Percentiles rank a stretch among this genome's conserved stretches.
Conservation (phyloP, 140 eudicot genomes). For the Oenanthe javanica region DNA sequence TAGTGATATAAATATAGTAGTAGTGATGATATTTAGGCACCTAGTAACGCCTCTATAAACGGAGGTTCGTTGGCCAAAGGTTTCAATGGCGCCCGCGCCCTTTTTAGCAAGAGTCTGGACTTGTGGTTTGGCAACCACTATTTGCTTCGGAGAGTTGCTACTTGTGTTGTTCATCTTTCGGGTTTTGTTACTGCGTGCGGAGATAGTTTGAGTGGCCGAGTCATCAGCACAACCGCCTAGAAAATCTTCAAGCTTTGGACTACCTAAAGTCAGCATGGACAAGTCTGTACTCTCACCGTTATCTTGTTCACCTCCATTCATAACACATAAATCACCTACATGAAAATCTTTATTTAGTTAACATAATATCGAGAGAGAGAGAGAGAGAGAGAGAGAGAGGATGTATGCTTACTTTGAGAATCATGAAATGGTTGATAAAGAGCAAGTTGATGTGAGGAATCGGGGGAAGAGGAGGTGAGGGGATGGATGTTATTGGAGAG, state of each 20-base stretch:
- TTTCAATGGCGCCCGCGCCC: slow-evolving; percentile 25
- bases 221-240: slow-evolving; percentile 1
- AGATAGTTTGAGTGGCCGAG: background rate
- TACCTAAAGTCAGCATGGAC: slow-evolving; percentile 20
- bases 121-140: background rate
- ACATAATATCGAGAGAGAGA: too few species aligned
- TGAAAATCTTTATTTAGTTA: too few species aligned
- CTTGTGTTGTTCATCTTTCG: slow-evolving; percentile 10
- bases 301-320: background rate
- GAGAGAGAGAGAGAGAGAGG: too few species aligned
- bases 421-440: slow-evolving; percentile 1
- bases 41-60: slow-evolving; percentile 92
- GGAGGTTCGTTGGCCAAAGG: slow-evolving; percentile 82
- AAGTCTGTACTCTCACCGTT: background rate
- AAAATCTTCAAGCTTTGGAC: slow-evolving; percentile 17
- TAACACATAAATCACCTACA: background rate
- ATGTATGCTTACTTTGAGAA: background rate
- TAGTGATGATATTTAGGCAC: slow-evolving; percentile 16
- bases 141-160: background rate
- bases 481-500: slow-evolving; percentile 40
- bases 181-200: background rate
- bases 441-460: background rate
- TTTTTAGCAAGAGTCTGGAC: slow-evolving; percentile 31
- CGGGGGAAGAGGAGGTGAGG: too few species aligned
- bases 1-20: too few species aligned